Evolutionary conservation across 805 yeast genomes (phyloP), one percentile per base, ranked within the genome.

Genomic region (Cyberlindnera maclurae): DNA sequence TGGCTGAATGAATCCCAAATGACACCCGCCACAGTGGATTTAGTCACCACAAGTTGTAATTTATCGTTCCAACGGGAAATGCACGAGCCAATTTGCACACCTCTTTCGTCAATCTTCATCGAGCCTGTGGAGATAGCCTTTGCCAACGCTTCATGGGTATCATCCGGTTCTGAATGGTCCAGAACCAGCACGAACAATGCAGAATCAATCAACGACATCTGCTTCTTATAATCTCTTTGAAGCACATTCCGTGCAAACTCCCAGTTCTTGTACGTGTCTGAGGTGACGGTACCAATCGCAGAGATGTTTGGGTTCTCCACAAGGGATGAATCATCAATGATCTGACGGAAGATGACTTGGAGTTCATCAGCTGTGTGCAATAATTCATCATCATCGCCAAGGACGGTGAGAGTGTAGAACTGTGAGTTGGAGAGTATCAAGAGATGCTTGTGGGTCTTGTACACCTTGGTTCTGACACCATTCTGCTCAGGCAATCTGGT

Each of bases 21-120:
- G 42, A 88, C 82, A 29, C 95, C 95, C 5, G 93, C 95, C 55
- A 82, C 80, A 5, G 94, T 86, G 58, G 86, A 88, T 51, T 75
- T 75, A 2, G 96, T 85, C 29, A 88, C 78, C 32, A 88, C 80
- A 42, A 88, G 67, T 59, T 88, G 96, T 48, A 88, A 30, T 51
- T 75, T 76, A 9, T 95, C 97, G 56, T 86, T 88, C 96, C 96
- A 88, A 58, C 97, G 68, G 48, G 90, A 87, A 22, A 90, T 82
- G 65, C 96, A 87, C 1, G 96, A 84, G 31, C 97, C 97, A 11
- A 82, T 79, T 62, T 88, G 96, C 37, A 84, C 77, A 47, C 96
- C 96, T 26, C 44, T 38, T 6, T 79, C 75, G 46, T 84, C 84
- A 31, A 88, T 68, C 17, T 68, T 68, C 12, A 85, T 75, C 38